A percentile compares a stretch with the other conserved stretches of the same genome.
phyloP scores from a whole-genome alignment of 192 early-diverging fungal species.

The Entophlyctis luteolus region DNA sequence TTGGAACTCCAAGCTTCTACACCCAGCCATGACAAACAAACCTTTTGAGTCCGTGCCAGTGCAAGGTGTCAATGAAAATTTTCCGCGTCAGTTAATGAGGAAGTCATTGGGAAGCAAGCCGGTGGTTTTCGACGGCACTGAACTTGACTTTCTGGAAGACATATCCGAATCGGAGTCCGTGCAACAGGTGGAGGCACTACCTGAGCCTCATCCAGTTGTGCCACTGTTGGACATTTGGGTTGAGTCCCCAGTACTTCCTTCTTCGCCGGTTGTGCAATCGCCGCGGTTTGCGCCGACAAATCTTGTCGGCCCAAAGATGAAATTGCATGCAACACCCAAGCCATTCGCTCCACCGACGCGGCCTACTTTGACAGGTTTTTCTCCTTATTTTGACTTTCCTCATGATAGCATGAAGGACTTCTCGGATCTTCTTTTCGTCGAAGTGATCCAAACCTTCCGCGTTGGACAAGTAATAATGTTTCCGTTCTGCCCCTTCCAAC shows the following conservation, averaged over 20 bases:
- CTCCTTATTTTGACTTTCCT: not conserved
- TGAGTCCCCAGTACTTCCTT: constrained; percentile 1
- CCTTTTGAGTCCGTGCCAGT: not conserved
- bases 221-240: constrained; percentile 10
- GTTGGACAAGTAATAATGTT: not conserved
- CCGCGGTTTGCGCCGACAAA: not conserved
- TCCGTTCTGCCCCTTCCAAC: not conserved
- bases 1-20: not conserved
- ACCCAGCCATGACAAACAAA: not conserved
- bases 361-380: constrained; percentile 1
- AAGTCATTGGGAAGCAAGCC: constrained; percentile 15
- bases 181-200: not conserved
- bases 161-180: constrained; percentile 16
- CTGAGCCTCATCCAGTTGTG: not conserved
- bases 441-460: constrained; percentile 16
- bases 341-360: not conserved
- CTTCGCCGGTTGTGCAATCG: not conserved
- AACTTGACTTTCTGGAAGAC: constrained; percentile 38
- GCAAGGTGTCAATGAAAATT: no score
- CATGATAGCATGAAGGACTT: constrained; percentile 3
- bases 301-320: not conserved
- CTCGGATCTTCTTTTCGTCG: constrained; percentile 13
- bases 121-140: constrained; percentile 38
- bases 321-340: not conserved
- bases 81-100: no score